phyloP scores from a whole-genome alignment of 768 basidiomycete species.

The Pulveroboletus sp. region DNA sequence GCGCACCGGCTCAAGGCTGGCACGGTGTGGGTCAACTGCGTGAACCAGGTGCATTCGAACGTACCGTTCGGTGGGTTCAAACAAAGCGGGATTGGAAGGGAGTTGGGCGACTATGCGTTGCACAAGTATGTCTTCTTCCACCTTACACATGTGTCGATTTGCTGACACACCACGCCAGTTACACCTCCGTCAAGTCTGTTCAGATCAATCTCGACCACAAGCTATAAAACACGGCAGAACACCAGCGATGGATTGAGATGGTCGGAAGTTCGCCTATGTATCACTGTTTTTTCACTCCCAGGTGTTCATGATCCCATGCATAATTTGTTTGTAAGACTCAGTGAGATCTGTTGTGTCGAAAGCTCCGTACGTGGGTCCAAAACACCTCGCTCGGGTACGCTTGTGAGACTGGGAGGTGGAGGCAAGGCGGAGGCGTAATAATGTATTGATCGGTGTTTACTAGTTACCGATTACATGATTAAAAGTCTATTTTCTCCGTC shows the following conservation, averaged over 20 bases:
- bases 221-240: slow-evolving; percentile 7
- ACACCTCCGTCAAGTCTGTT: slow-evolving; percentile 22
- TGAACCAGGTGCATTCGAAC: slow-evolving; percentile 28
- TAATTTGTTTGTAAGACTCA: no score
- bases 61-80: slow-evolving; percentile 88
- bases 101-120: slow-evolving; percentile 73
- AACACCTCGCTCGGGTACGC: no score
- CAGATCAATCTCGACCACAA: slow-evolving; percentile 46
- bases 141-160: neutral
- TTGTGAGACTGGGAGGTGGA: no score
- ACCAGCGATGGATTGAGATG: neutral
- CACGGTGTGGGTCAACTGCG: slow-evolving; percentile 61
- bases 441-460: no score
- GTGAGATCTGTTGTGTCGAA: neutral
- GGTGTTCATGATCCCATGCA: neutral
- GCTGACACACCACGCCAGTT: slow-evolving; percentile 5
- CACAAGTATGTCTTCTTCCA: slow-evolving; percentile 38
- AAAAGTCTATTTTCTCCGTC: no score
- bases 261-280: neutral
- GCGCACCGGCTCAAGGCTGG: slow-evolving; percentile 79
- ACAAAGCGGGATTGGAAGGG: slow-evolving; percentile 76
- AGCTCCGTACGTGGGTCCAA: neutral
- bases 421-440: no score
- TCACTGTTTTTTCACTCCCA: no score
- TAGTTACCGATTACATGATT: no score